Evolutionary conservation across 441 rosid genomes (phyloP).

Genomic region (Viola pubescens): DNA sequence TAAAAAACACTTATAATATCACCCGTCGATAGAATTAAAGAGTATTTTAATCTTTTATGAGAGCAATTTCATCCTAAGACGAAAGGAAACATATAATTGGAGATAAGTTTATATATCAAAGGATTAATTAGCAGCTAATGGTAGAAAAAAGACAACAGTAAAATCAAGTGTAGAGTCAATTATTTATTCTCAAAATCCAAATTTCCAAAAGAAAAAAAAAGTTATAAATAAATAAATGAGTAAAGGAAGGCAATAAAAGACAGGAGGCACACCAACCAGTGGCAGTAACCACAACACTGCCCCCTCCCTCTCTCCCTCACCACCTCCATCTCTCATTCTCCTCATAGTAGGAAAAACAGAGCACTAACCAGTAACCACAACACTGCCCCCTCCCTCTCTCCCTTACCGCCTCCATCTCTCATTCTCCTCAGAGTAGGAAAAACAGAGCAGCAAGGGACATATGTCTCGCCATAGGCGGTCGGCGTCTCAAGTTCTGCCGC

Average conservation of each 20-base stretch:
- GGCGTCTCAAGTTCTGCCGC: constrained; percentile 21
- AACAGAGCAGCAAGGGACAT: background rate
- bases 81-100: too few relatives aligned
- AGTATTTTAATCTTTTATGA: too few relatives aligned
- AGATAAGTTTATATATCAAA: too few relatives aligned
- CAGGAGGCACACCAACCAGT: background rate
- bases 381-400: constrained; percentile 17
- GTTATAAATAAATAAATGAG: background rate
- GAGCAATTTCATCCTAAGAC: too few relatives aligned
- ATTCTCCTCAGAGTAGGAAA: background rate
- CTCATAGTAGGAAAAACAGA: background rate
- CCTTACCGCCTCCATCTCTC: constrained; percentile 6
- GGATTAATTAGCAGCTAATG: too few relatives aligned
- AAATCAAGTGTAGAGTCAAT: too few relatives aligned
- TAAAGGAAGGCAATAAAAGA: too few relatives aligned
- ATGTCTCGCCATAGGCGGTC: constrained; percentile 33
- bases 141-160: too few relatives aligned
- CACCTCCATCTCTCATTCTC: background rate
- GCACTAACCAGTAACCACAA: background rate
- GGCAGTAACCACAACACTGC: background rate
- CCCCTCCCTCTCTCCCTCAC: constrained; percentile 17
- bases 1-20: too few relatives aligned
- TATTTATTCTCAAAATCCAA: too few relatives aligned
- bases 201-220: too few relatives aligned
- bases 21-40: too few relatives aligned